These are phyloP conservation scores for Backusella parvicylindrica DNA, from an alignment of 192 early-diverging fungal genomes.

Conservation along the genomic window DNA sequence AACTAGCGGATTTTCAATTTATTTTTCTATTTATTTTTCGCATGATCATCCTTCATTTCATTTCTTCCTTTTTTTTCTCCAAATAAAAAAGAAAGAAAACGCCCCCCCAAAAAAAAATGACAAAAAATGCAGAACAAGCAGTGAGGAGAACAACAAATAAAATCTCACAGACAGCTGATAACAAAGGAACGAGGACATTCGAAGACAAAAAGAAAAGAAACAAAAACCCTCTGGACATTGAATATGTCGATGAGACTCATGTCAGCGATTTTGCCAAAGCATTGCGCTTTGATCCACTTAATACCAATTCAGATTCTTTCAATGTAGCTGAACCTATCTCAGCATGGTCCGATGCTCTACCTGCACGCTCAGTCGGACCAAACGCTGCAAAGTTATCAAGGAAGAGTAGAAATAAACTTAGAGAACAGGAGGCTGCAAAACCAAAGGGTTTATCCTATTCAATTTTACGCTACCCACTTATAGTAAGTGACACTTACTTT, in stretches of 20 bases:
- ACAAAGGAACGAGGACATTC: not conserved
- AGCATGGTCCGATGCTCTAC: constrained; percentile 50
- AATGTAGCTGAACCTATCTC: constrained; percentile 47
- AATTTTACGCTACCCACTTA: constrained; percentile 49
- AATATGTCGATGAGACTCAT: constrained; percentile 46
- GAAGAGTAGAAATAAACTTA: constrained; percentile 6
- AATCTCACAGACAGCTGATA: not conserved
- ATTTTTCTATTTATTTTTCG: not conserved
- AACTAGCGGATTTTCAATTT: not conserved
- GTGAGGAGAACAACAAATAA: constrained; percentile 8
- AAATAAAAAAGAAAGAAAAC: too few relatives aligned
- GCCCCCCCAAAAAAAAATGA: not conserved
- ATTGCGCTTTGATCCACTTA: constrained; percentile 38
- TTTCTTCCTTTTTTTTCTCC: not conserved
- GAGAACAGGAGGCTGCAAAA: constrained; percentile 19
- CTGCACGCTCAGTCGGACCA: constrained; percentile 29
- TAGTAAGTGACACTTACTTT: constrained; percentile 35
- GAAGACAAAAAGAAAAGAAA: not conserved
- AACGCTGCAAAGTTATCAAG: constrained; percentile 21
- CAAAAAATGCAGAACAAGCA: constrained; percentile 1
- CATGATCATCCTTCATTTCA: not conserved
- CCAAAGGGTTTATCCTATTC: constrained; percentile 41
- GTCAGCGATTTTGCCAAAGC: constrained; percentile 45
- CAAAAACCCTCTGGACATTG: not conserved
- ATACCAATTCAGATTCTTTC: constrained; percentile 9